Evolutionary conservation across 2,329 filamentous ascomycete genomes (phyloP).

Genomic region (Colletotrichum sp.): DNA sequence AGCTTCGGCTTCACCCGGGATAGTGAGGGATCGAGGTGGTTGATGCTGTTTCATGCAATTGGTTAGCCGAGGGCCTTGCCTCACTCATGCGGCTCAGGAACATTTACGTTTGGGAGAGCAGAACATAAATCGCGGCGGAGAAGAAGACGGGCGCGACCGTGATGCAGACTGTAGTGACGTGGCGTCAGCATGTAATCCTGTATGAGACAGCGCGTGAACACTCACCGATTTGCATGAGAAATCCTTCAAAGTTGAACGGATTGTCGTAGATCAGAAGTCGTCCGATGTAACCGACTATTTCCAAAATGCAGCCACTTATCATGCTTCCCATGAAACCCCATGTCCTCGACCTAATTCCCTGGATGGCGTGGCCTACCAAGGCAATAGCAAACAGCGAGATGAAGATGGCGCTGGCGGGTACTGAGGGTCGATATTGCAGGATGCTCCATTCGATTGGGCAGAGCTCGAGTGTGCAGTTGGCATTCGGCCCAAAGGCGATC

Average conservation of each 20-base stretch:
- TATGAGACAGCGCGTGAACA: slow-evolving; percentile 5
- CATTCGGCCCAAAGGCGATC: slow-evolving; percentile 42
- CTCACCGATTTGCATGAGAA: slow-evolving; percentile 65
- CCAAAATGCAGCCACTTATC: slow-evolving; percentile 57
- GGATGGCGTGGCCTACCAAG: slow-evolving; percentile 42
- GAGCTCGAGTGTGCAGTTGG: slow-evolving; percentile 51
- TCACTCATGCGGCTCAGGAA: neutral
- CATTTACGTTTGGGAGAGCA: slow-evolving; percentile 20
- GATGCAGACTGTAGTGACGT: slow-evolving; percentile 30
- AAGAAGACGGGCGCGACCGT: slow-evolving; percentile 33
- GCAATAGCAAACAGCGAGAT: slow-evolving; percentile 45
- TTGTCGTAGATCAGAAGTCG: slow-evolving; percentile 61
- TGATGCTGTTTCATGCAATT: slow-evolving; percentile 13
- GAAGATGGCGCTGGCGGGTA: slow-evolving; percentile 39
- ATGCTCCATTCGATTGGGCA: slow-evolving; percentile 47
- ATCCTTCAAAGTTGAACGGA: slow-evolving; percentile 61
- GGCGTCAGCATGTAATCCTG: neutral
- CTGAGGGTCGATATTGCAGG: slow-evolving; percentile 43
- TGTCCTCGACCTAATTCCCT: slow-evolving; percentile 45
- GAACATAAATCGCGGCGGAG: slow-evolving; percentile 32
- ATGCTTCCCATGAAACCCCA: slow-evolving; percentile 54
- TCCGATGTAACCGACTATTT: slow-evolving; percentile 68
- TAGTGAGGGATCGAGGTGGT: slow-evolving; percentile 28
- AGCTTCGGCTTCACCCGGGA: slow-evolving; percentile 34
- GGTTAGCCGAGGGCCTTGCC: neutral